Base-by-base conservation (phyloP, 2,329 filamentous ascomycete species). In the Xylariales sp. region DNA sequence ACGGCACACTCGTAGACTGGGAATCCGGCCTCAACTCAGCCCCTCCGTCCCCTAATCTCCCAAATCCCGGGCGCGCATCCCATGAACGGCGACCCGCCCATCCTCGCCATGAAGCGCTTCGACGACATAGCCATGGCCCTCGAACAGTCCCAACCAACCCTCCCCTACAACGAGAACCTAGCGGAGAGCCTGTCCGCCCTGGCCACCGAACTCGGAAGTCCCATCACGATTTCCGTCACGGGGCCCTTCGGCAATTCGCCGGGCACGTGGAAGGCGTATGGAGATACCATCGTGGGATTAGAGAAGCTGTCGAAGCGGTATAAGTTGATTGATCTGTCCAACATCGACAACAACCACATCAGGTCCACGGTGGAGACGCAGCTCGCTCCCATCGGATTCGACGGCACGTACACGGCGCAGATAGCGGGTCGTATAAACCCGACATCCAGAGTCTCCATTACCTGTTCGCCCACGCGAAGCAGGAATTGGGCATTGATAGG, bases 1-100 rank as follows among this genome's bases (percentile, higher is more conserved):
- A 86, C 60, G 85, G 86, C 59, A 91, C 86, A 0, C 73, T 90
- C 3, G 78, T 90, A 46, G 84, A 90, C 67, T 88, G 84, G 84
- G 82, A 88, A 59, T 58, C 66, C n/a, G 84, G 84, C 44, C 74
- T 88, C 43, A 61, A 74, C 38, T 49, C 61, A n/a, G 3, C 69
- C 74, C 3, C 69, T 88, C 2, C 52, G 60, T 18, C 69, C 75
- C 0, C 54, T 77, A 10, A 62, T 78, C 24, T 56, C 69, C 6
- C 49, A 56, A 19, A 50, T 58, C 1, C 51, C 55, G 0, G 20
- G 58, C 3, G 46, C 56, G 5, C 62, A 72, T 49, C 55, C 60
- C 1, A 56, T 64, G 42, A 55, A 58, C 28, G 57, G 64, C 18
- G 49, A 63, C 14, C 58, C 66, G 10, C 62, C 70, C 0, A 43